Percentiles rank a stretch among this genome's conserved stretches.
phyloP scores from a whole-genome alignment of 805 yeast genomes.

The Spathaspora hagerdaliae region DNA sequence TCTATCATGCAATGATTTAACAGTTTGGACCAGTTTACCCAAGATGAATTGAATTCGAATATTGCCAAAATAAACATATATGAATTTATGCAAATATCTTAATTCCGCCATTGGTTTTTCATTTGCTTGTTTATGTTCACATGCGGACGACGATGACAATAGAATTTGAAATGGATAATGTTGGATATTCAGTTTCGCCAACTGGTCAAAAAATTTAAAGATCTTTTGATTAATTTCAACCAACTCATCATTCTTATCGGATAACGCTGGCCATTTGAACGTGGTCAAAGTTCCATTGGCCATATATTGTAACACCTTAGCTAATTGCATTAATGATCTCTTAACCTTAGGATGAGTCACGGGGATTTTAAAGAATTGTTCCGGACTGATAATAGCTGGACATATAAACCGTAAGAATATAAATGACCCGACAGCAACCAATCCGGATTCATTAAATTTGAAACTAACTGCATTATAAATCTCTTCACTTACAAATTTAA shows the following conservation, averaged over 20 bases:
- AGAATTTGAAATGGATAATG: constrained; percentile 27
- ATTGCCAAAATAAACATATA: constrained; percentile 29
- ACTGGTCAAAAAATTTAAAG: constrained; percentile 21
- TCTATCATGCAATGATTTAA: constrained; percentile 16
- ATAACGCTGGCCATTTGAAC: constrained; percentile 56
- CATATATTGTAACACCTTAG: constrained; percentile 79
- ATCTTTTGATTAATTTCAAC: constrained; percentile 23
- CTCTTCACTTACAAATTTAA: constrained; percentile 66
- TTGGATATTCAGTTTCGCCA: constrained; percentile 16
- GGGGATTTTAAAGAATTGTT: constrained; percentile 41
- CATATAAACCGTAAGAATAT: constrained; percentile 80
- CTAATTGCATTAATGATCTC: constrained; percentile 71
- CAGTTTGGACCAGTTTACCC: constrained; percentile 10
- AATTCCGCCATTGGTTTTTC: constrained; percentile 33
- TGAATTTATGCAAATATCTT: constrained; percentile 37
- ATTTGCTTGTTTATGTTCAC: constrained; percentile 5
- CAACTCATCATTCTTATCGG: constrained; percentile 37
- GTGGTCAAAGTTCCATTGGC: constrained; percentile 75
- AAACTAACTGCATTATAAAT: constrained; percentile 53
- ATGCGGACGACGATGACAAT: no score
- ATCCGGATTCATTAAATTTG: constrained; percentile 59
- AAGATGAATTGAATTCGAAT: constrained; percentile 27
- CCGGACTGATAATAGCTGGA: constrained; percentile 91
- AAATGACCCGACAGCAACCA: constrained; percentile 79
- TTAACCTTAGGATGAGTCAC: constrained; percentile 37